A percentile compares a stretch with the other conserved stretches of the same genome.
phyloP scores from a whole-genome alignment of 495 filamentous ascomycete genomes.

The Tuber indicum region DNA sequence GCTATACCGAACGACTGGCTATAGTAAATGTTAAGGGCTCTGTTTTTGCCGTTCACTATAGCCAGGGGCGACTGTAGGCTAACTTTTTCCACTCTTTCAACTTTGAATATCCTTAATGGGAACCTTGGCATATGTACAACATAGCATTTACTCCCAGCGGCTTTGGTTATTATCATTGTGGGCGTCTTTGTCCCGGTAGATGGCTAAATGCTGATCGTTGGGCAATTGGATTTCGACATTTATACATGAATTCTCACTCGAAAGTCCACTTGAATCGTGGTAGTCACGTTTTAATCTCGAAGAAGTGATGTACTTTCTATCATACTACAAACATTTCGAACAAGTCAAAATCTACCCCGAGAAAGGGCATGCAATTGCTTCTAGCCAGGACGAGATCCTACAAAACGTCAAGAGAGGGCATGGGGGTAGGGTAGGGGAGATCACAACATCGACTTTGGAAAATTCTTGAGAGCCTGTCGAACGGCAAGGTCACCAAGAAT shows the following conservation, averaged over 20 bases:
- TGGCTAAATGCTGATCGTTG: neutral
- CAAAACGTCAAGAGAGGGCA: neutral
- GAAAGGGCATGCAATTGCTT: neutral
- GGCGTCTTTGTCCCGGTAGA: no score
- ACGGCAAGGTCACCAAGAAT: slow-evolving; percentile 76
- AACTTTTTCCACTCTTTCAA: no score
- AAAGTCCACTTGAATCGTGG: neutral
- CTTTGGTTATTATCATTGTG: no score
- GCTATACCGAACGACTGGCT: no score
- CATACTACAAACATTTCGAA: neutral
- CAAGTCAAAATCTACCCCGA: neutral
- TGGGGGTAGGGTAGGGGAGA: neutral
- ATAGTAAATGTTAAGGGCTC: no score
- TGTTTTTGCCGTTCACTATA: no score
- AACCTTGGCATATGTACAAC: no score
- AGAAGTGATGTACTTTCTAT: neutral
- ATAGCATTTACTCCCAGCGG: no score
- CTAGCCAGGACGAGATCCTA: neutral
- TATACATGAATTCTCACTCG: neutral
- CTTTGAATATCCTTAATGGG: no score
- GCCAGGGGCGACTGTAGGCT: no score
- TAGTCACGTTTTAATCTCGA: neutral
- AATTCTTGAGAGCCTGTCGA: slow-evolving; percentile 70
- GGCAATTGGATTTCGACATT: neutral
- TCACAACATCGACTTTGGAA: slow-evolving; percentile 77